Base-by-base conservation (phyloP, 495 filamentous ascomycete genomes). In the Aspergillus saccharolyticus region DNA sequence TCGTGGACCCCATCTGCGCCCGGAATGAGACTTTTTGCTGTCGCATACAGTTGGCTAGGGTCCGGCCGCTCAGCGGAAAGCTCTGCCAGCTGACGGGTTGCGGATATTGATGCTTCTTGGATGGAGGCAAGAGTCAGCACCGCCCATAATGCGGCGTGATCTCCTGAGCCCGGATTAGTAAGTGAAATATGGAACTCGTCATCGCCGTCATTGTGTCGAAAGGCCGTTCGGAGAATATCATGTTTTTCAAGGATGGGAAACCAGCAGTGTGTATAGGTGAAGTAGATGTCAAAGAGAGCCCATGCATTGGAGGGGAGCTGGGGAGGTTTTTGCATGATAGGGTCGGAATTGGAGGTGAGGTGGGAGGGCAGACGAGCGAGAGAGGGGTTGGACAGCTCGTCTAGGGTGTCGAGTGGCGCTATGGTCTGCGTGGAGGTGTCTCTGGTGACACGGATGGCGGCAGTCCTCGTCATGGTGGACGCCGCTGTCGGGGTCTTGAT, bases 231-330 rank as follows among this genome's bases (percentile, higher is more conserved):
- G 28, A 83, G 70, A 16, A 89, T 71, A 55, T 83, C 81, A 59
- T 88, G 82, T 62, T 88, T 89, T 57, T 89, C 85, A 19, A 85
- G 71, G 48, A 90, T 87, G 7, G 87, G 87, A 33, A 89, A 80
- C 87, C 87, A 90, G 25, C 78, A 80, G 66, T 89, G 84, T 0
- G 87, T 89, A 59, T 87, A 88, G 12, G 86, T 83, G 62, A 89
- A 89, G 65, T 88, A 89, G 4, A 88, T 78, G 56, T 90, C 85
- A 25, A 90, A 72, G 7, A 90, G 74, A 68, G 86, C 48, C 78
- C 72, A 71, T 70, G 82, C 59, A 69, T 78, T 68, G 64, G 77
- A 47, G 58, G 78, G 55, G 62, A 76, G 65, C 71, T 74, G 61
- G 66, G 74, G 48, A 18, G 60, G 45, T 12, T 55, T 43, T 33